A percentile compares a stretch with the other conserved stretches of the same genome.
Evolutionary conservation across 768 basidiomycete species (phyloP).

Genomic region (Leccinum ochraceum): DNA sequence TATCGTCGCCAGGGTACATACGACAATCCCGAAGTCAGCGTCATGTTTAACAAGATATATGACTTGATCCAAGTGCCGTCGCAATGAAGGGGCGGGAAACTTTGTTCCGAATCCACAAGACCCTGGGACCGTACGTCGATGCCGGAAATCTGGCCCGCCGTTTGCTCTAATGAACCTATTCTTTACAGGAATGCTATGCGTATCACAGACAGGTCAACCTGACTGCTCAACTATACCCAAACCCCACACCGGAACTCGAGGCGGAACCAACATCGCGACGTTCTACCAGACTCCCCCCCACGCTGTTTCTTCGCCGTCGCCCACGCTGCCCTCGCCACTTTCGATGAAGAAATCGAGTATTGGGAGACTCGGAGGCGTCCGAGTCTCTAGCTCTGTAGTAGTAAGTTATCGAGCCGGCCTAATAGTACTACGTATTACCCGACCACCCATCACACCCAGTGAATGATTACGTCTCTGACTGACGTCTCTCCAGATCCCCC

Average conservation of each 20-base stretch:
- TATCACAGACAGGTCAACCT: constrained; percentile 26
- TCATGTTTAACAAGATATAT: no score
- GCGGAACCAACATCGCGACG: constrained; percentile 17
- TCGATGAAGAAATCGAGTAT: no score
- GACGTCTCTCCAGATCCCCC: constrained; percentile 61
- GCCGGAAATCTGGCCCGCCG: background rate
- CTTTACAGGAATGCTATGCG: constrained; percentile 18
- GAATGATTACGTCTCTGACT: constrained; percentile 3
- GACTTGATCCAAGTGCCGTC: no score
- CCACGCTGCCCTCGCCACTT: no score
- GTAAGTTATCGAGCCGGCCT: no score
- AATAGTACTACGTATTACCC: background rate
- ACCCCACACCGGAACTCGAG: constrained; percentile 22
- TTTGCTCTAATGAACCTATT: constrained; percentile 1
- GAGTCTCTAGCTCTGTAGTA: no score
- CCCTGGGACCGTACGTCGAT: constrained; percentile 12
- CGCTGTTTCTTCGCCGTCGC: no score
- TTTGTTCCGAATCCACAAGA: no score
- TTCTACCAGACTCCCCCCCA: constrained; percentile 10
- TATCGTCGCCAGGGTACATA: no score
- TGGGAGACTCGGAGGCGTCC: no score
- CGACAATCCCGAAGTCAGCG: no score
- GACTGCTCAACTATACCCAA: constrained; percentile 21
- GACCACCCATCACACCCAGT: background rate
- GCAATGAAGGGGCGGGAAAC: no score